Percentiles rank a stretch among this genome's conserved stretches.
Conservation (phyloP, 345 rosid genomes). For the Salix dunnii region DNA sequence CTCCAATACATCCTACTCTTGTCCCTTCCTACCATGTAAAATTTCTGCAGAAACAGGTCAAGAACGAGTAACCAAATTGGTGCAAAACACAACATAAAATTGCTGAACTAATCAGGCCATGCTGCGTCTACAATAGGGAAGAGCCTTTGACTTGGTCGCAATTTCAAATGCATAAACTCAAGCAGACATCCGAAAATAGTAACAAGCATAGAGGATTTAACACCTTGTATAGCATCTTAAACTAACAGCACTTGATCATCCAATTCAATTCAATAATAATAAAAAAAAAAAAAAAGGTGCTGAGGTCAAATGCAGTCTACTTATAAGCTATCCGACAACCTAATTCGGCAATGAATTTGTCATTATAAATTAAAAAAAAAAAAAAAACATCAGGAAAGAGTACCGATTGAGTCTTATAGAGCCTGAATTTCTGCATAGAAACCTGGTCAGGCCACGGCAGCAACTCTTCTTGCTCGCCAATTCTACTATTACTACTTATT, state of each 20-base stretch:
- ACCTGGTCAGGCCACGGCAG: constrained; percentile 5
- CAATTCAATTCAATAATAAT: background rate
- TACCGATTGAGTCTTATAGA: constrained; percentile 74
- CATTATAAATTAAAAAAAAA: background rate
- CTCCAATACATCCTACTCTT: constrained; percentile 65
- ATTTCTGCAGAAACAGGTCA: constrained; percentile 38
- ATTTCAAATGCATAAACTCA: background rate
- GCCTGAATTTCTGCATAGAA: constrained; percentile 57
- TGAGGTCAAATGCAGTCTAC: background rate
- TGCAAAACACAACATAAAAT: constrained; percentile 3
- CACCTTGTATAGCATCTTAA: background rate
- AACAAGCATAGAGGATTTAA: background rate
- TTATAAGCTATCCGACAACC: background rate
- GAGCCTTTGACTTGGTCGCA: background rate
- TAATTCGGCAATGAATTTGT: background rate
- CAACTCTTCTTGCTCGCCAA: background rate
- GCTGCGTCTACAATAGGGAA: background rate
- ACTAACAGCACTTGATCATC: background rate
- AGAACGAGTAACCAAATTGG: no score
- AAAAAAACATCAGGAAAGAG: background rate
- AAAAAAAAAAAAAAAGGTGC: background rate
- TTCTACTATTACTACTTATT: background rate
- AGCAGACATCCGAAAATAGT: background rate
- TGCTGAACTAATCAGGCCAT: background rate
- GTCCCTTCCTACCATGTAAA: constrained; percentile 81